A percentile compares a stretch with the other conserved stretches of the same genome.
These are phyloP conservation scores for Salix viminalis DNA, from an alignment of 345 rosid genomes.

Conservation along the genomic window DNA sequence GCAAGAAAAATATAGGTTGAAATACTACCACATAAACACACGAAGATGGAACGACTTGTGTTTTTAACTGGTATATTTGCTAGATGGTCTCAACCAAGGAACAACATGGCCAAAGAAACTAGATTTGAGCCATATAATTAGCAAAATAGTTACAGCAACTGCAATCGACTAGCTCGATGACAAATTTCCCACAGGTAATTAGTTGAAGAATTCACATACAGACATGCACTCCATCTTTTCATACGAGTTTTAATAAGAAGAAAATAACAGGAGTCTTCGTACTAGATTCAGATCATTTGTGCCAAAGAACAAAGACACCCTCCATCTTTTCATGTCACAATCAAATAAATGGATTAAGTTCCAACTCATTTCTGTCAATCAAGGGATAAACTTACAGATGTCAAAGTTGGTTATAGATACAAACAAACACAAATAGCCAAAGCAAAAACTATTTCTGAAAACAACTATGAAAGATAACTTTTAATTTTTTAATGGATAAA, in stretches of 20 bases:
- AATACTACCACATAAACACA: constrained; percentile 1
- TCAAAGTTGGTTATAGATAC: constrained; percentile 1
- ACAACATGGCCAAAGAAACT: not conserved
- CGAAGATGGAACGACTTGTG: not conserved
- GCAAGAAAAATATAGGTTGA: not conserved
- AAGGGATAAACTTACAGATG: constrained; percentile 2
- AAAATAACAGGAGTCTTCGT: constrained; percentile 16
- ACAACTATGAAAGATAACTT: constrained; percentile 1
- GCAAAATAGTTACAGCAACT: not conserved
- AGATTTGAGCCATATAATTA: not conserved
- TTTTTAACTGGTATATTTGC: not conserved
- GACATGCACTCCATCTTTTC: not conserved
- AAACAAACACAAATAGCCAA: constrained; percentile 31
- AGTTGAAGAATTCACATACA: not conserved
- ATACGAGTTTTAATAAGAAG: not conserved
- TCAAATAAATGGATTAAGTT: constrained; percentile 1
- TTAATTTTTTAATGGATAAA: not conserved
- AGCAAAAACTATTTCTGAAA: constrained; percentile 11
- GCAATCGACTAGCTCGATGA: not conserved
- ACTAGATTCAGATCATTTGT: constrained; percentile 5
- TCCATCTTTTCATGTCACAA: constrained; percentile 4
- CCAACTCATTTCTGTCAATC: not conserved
- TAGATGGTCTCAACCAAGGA: not conserved
- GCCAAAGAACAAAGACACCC: not conserved
- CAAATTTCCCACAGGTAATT: not conserved